Percentiles rank a stretch among this genome's conserved stretches.
Evolutionary conservation across 116 monocot genomes (phyloP).

Genomic region (Papilionanthe hybrid): DNA sequence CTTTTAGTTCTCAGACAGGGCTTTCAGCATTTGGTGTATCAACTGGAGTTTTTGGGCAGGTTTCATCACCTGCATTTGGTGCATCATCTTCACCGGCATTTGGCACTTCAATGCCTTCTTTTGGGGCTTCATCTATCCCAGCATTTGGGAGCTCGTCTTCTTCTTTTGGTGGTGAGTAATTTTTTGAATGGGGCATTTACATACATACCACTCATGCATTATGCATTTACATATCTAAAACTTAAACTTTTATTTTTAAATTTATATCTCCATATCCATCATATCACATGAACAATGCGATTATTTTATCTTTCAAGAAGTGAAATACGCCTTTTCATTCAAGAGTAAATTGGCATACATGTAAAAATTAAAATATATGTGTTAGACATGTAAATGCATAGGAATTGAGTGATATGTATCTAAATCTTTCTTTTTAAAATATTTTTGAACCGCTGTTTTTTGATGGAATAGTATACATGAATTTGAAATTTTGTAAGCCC

Average conservation of each 20-base stretch:
- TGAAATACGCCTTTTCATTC: too few species aligned
- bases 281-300: too few species aligned
- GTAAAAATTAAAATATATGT: too few species aligned
- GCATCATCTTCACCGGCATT: constrained; percentile 64
- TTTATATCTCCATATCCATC: too few species aligned
- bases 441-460: background rate
- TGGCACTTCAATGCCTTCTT: constrained; percentile 42
- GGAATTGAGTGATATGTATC: too few species aligned
- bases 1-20: constrained; percentile 76
- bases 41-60: constrained; percentile 86
- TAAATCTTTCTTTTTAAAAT: background rate
- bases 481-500: background rate
- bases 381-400: too few species aligned
- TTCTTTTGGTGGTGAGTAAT: constrained; percentile 40
- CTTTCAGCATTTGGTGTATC: constrained; percentile 71
- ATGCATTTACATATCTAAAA: too few species aligned
- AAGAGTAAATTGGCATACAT: too few species aligned
- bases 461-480: background rate
- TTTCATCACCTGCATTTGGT: constrained; percentile 69
- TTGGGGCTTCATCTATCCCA: constrained; percentile 40
- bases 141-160: constrained; percentile 49
- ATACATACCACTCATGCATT: too few species aligned
- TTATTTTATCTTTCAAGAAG: too few species aligned
- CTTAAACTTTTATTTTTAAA: too few species aligned
- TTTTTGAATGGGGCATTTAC: background rate